These are phyloP conservation scores for Akanthomyces muscarius DNA, from an alignment of 2,329 filamentous ascomycete genomes.

Conservation along the genomic window DNA sequence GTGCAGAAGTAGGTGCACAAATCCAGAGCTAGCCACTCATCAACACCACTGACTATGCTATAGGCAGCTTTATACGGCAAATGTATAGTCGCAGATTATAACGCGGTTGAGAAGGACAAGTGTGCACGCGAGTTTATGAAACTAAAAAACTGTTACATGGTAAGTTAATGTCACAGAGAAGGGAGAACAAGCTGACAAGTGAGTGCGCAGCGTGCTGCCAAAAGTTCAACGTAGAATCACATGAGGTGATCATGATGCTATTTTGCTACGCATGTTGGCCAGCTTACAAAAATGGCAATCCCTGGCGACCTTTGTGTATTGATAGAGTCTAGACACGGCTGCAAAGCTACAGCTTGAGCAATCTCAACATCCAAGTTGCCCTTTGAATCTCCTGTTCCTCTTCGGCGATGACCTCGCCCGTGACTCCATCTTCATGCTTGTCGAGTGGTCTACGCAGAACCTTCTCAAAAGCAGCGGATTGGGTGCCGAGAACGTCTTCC, in stretches of 20 bases:
- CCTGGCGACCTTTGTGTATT: not conserved
- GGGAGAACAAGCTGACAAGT: not conserved
- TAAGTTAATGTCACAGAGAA: conserved; percentile 39
- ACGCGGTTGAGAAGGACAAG: conserved; percentile 85
- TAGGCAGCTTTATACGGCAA: conserved; percentile 84
- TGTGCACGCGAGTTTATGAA: conserved; percentile 80
- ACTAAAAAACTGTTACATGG: conserved; percentile 83
- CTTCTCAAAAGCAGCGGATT: conserved; percentile 68
- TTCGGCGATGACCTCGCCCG: conserved; percentile 59
- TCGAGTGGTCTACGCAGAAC: conserved; percentile 73
- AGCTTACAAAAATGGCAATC: not conserved
- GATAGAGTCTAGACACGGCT: not conserved
- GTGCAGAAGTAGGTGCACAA: conserved; percentile 43
- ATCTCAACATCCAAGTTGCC: conserved; percentile 71
- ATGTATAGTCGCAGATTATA: conserved; percentile 88
- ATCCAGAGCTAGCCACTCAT: not conserved
- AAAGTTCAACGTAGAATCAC: conserved; percentile 11
- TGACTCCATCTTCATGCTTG: conserved; percentile 26
- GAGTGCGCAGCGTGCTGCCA: conserved; percentile 17
- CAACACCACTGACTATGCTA: not conserved
- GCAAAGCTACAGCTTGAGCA: conserved; percentile 64
- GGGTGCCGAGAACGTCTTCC: conserved; percentile 63
- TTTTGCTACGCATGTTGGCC: not conserved
- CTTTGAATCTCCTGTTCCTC: conserved; percentile 85
- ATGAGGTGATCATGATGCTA: not conserved